These are phyloP conservation scores for Clavispora phyllophila DNA, from an alignment of 805 yeast species.

Conservation along the genomic window DNA sequence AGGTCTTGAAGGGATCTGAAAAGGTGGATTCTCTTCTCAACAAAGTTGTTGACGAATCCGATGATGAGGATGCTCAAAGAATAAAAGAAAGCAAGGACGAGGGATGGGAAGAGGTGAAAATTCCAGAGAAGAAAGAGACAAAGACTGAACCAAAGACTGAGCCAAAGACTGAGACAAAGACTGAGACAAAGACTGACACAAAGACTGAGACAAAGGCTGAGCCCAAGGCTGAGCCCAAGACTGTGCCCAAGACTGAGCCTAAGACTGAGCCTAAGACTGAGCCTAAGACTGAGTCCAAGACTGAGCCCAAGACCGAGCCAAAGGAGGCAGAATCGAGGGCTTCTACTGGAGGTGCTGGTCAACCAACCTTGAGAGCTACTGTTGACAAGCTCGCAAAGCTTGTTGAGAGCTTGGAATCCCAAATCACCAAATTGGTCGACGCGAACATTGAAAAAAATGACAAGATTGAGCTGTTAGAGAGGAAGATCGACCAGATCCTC, in stretches of 20 bases:
- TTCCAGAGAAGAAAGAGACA: conserved; percentile 19
- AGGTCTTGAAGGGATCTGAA: conserved; percentile 30
- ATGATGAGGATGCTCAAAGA: conserved; percentile 28
- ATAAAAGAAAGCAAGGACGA: conserved; percentile 26
- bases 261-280: conserved; percentile 10
- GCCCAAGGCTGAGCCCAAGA: conserved; percentile 14
- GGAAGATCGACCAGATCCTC: conserved; percentile 50
- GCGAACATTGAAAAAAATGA: conserved; percentile 63
- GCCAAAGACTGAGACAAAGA: conserved; percentile 3
- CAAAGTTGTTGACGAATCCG: conserved; percentile 36
- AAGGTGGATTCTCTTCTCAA: conserved; percentile 31
- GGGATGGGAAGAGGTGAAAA: conserved; percentile 38
- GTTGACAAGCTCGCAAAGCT: conserved; percentile 61
- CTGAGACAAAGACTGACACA: conserved; percentile 19
- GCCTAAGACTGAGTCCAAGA: conserved; percentile 2
- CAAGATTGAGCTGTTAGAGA: conserved; percentile 52
- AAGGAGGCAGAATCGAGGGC: conserved; percentile 10
- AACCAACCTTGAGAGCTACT: conserved; percentile 62
- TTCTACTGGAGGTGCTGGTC: conserved; percentile 4
- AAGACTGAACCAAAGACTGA: conserved; percentile 10
- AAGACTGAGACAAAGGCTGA: conserved; percentile 19
- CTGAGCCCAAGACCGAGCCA: conserved; percentile 3
- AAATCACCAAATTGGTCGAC: conserved; percentile 46
- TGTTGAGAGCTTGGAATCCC: conserved; percentile 53
- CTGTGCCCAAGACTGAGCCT: conserved; percentile 13